phyloP scores from a whole-genome alignment of 768 basidiomycete species.

The Podaxis mareebaensis region DNA sequence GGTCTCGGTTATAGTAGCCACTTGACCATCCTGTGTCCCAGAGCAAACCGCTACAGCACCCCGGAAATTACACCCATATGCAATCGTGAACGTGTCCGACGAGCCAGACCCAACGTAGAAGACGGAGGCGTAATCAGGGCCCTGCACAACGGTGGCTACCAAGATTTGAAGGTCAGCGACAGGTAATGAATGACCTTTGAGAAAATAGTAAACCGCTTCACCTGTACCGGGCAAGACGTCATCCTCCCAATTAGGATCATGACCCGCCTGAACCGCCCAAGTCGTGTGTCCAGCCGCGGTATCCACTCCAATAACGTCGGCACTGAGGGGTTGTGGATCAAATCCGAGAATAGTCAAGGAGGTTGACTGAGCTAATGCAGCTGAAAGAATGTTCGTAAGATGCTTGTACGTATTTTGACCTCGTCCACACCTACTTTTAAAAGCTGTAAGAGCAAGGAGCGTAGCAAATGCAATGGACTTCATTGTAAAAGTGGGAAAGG shows the following conservation, averaged over 20 bases:
- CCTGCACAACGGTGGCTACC: conserved; percentile 29
- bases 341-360: conserved; percentile 27
- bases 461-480: background rate
- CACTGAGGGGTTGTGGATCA: conserved; percentile 29
- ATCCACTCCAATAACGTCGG: conserved; percentile 27
- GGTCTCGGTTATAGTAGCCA: conserved; percentile 23
- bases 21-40: conserved; percentile 17
- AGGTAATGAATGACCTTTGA: background rate
- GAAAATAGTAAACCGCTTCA: background rate
- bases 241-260: background rate
- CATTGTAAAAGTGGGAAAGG: conserved; percentile 4
- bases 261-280: conserved; percentile 25
- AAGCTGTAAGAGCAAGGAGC: background rate
- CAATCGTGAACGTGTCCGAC: conserved; percentile 19
- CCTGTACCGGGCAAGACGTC: conserved; percentile 24
- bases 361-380: conserved; percentile 23
- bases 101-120: conserved; percentile 20
- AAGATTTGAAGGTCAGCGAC: background rate
- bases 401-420: background rate
- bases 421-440: background rate
- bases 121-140: conserved; percentile 22
- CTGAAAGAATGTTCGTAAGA: background rate
- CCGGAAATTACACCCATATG: conserved; percentile 21
- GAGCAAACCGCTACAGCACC: conserved; percentile 24
- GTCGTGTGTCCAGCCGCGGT: conserved; percentile 26